phyloP scores from a whole-genome alignment of 805 yeast species.

The Groenewaldozyma salmanticensis region DNA sequence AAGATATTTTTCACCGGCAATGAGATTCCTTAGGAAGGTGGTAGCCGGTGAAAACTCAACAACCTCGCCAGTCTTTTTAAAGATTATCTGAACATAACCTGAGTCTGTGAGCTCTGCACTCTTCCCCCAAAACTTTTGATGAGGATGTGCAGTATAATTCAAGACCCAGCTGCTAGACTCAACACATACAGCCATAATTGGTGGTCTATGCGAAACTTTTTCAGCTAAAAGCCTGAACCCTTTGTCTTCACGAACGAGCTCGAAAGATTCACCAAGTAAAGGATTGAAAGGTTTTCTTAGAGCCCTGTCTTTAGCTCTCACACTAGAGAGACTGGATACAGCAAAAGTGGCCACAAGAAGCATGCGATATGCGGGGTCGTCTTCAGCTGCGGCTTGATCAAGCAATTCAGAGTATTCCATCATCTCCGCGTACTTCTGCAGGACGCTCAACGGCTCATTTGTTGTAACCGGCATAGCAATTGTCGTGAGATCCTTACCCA shows the following conservation, averaged over 20 bases:
- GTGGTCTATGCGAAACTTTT: constrained; percentile 83
- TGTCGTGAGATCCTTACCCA: constrained; percentile 74
- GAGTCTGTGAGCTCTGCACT: constrained; percentile 71
- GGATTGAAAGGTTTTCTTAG: constrained; percentile 92
- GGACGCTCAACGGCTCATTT: constrained; percentile 80
- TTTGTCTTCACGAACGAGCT: constrained; percentile 73
- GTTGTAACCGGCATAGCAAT: constrained; percentile 90
- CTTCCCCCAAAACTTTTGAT: constrained; percentile 93
- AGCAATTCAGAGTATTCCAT: constrained; percentile 67
- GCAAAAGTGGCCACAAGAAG: constrained; percentile 76
- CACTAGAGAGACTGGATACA: constrained; percentile 57
- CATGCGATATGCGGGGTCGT: constrained; percentile 46
- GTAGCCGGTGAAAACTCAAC: constrained; percentile 79
- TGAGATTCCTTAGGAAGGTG: constrained; percentile 69
- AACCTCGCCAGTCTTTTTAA: constrained; percentile 53
- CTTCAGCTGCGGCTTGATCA: constrained; percentile 47
- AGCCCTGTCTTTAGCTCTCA: constrained; percentile 65
- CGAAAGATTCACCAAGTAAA: constrained; percentile 85
- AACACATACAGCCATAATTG: constrained; percentile 69
- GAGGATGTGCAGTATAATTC: constrained; percentile 33
- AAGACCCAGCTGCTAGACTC: constrained; percentile 60
- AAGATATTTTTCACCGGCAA: constrained; percentile 90
- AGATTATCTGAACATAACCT: constrained; percentile 54
- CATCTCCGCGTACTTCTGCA: constrained; percentile 71
- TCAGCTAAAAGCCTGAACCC: constrained; percentile 71